These are phyloP conservation scores for Flaveria ramosissima DNA, from an alignment of 129 eudicot species.

Conservation along the genomic window DNA sequence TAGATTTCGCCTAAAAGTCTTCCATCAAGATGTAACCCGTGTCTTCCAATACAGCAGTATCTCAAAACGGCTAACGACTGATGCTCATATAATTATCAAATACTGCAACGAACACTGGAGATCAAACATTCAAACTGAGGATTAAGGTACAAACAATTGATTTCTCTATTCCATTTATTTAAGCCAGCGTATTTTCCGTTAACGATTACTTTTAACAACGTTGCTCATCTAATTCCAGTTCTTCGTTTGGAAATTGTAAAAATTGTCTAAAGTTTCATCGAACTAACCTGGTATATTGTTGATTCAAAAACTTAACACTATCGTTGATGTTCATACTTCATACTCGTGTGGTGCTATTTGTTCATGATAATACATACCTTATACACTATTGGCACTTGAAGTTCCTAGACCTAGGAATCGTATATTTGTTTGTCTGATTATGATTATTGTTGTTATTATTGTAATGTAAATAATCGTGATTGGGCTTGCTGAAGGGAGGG, in stretches of 20 bases:
- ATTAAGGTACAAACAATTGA: conserved; percentile 24
- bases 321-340: background rate
- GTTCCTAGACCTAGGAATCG: background rate
- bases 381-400: background rate
- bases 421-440: too few species aligned
- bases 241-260: too few species aligned
- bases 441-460: too few species aligned
- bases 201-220: background rate
- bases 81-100: background rate
- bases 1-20: background rate
- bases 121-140: background rate
- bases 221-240: too few species aligned
- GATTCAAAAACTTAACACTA: too few species aligned
- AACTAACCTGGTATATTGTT: too few species aligned
- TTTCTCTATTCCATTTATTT: background rate
- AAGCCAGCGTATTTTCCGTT: background rate
- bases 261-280: too few species aligned
- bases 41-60: conserved; percentile 10
- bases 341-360: background rate
- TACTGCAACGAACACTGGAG: background rate
- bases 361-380: too few species aligned
- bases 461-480: background rate
- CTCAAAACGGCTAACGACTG: background rate
- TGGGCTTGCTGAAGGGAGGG: background rate
- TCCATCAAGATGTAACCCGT: background rate